Percentiles rank a stretch among this genome's conserved stretches.
Conservation (phyloP, 2,329 filamentous ascomycete genomes). For the Penicillium sp. region DNA sequence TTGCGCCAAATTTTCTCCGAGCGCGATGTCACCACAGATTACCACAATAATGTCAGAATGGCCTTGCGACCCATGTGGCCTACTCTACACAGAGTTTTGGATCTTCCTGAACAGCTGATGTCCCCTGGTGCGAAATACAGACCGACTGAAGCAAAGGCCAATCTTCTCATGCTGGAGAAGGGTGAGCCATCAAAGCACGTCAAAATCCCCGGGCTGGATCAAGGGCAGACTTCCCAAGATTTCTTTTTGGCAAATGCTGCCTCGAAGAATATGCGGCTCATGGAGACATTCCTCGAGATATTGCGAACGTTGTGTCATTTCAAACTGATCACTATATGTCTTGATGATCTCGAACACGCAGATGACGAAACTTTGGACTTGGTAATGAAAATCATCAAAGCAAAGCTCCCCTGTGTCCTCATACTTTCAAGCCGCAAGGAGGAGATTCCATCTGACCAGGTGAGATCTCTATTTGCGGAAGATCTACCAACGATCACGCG, state of each 20-base stretch:
- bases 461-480: constrained; percentile 42
- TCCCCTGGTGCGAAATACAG: constrained; percentile 39
- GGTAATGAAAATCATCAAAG: constrained; percentile 73
- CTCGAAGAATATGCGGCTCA: constrained; percentile 63
- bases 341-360: constrained; percentile 88
- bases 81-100: constrained; percentile 56
- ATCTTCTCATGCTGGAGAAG: constrained; percentile 33
- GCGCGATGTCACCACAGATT: constrained; percentile 59
- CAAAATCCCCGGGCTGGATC: constrained; percentile 34
- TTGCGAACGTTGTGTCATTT: constrained; percentile 75
- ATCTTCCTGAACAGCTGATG: constrained; percentile 65
- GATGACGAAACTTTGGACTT: constrained; percentile 84
- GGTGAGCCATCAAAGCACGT: constrained; percentile 31
- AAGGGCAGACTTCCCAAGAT: constrained; percentile 37
- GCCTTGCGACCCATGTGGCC: constrained; percentile 59
- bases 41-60: constrained; percentile 57
- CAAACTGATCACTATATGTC: constrained; percentile 81
- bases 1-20: constrained; percentile 66
- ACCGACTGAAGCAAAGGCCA: constrained; percentile 32
- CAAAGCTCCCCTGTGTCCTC: constrained; percentile 76
- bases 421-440: constrained; percentile 73
- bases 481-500: constrained; percentile 62
- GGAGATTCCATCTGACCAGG: constrained; percentile 54
- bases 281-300: constrained; percentile 86
- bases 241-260: constrained; percentile 42